These are phyloP conservation scores for Adansonia digitata DNA, from an alignment of 345 rosid genomes.

Conservation along the genomic window DNA sequence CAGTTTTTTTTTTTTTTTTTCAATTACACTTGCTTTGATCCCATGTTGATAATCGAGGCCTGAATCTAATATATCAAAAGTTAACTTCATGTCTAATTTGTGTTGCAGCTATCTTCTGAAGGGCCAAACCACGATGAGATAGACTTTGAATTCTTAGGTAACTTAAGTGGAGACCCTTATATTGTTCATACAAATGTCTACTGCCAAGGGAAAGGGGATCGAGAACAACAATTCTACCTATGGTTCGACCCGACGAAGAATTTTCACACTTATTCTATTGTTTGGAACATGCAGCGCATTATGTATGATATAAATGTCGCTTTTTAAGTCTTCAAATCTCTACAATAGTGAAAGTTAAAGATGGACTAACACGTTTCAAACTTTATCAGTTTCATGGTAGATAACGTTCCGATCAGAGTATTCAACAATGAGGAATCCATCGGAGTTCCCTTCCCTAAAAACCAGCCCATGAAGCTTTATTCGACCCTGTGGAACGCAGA, in stretches of 20 bases:
- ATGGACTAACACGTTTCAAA: neutral
- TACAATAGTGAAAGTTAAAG: neutral
- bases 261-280: constrained; percentile 60
- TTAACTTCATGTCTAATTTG: neutral
- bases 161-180: constrained; percentile 52
- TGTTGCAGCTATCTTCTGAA: constrained; percentile 43
- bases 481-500: constrained; percentile 61
- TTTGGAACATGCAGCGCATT: constrained; percentile 51
- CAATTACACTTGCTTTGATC: too few relatives aligned
- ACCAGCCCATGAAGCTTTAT: constrained; percentile 48
- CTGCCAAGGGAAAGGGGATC: constrained; percentile 52
- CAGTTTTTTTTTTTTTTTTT: neutral
- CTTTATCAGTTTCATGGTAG: constrained; percentile 45
- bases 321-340: neutral
- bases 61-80: neutral
- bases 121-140: constrained; percentile 54
- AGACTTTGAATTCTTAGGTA: constrained; percentile 69
- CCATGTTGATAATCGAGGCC: neutral
- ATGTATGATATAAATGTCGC: constrained; percentile 27
- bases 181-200: constrained; percentile 60
- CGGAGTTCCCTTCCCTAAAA: constrained; percentile 46
- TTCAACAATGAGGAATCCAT: constrained; percentile 45
- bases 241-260: constrained; percentile 62
- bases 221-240: constrained; percentile 56
- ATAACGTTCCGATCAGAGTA: constrained; percentile 47